phyloP scores from a whole-genome alignment of 164 flowering plant genomes.

The Piper betle region DNA sequence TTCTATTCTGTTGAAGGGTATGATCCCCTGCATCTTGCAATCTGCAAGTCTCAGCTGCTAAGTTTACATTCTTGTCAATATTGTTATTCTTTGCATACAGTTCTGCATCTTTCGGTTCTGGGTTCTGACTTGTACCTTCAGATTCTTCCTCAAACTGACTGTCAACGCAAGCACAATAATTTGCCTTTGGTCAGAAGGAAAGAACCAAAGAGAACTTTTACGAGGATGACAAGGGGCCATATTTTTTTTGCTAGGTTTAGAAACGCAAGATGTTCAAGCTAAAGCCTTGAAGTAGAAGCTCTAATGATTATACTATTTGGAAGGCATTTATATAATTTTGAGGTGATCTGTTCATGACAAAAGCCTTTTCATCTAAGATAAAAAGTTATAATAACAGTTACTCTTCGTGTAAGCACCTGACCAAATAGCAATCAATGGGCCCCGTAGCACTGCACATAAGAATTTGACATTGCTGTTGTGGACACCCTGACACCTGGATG shows the following conservation, averaged over 20 bases:
- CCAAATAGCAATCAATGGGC: slow-evolving; percentile 77
- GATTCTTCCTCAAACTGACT: slow-evolving; percentile 83
- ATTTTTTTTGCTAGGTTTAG: background rate
- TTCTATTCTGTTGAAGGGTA: slow-evolving; percentile 15
- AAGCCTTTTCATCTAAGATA: no score
- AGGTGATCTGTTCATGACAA: no score
- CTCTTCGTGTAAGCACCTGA: slow-evolving; percentile 30
- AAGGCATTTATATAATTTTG: no score
- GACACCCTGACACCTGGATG: slow-evolving; percentile 56
- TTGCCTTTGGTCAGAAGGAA: no score
- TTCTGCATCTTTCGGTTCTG: slow-evolving; percentile 27
- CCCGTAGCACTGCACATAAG: slow-evolving; percentile 80
- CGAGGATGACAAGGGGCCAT: background rate
- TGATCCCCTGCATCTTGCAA: slow-evolving; percentile 16
- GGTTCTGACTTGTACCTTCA: slow-evolving; percentile 44
- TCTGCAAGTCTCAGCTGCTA: background rate
- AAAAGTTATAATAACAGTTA: background rate
- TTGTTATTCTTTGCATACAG: slow-evolving; percentile 21
- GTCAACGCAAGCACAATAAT: background rate
- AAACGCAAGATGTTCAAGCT: background rate
- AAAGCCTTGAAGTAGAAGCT: background rate
- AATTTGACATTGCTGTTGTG: slow-evolving; percentile 70
- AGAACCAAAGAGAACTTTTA: background rate
- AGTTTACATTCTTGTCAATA: slow-evolving; percentile 4
- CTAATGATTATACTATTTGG: background rate